phyloP scores from a whole-genome alignment of 2,329 filamentous ascomycete genomes.

The Clonostachys rosea region DNA sequence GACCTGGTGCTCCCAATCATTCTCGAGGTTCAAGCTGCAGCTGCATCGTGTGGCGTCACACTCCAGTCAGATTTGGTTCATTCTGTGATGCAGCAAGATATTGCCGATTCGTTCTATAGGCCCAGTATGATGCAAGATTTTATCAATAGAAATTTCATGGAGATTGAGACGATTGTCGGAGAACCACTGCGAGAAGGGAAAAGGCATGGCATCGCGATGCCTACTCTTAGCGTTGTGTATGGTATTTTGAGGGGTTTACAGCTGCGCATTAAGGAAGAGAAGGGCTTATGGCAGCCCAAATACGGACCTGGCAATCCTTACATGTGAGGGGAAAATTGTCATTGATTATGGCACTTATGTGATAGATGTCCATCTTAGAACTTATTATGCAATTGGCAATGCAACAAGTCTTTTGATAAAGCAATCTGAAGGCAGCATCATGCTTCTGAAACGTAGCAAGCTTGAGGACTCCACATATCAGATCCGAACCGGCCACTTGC shows the following conservation, averaged over 20 bases:
- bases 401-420: no score
- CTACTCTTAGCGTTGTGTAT: constrained; percentile 43
- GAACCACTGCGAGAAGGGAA: neutral
- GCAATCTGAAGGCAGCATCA: no score
- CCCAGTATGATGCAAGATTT: constrained; percentile 52
- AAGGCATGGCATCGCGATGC: constrained; percentile 33
- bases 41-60: constrained; percentile 30
- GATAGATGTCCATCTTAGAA: no score
- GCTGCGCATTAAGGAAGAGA: constrained; percentile 36
- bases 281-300: constrained; percentile 19
- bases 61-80: constrained; percentile 37
- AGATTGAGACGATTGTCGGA: constrained; percentile 14
- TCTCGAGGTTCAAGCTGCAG: constrained; percentile 43
- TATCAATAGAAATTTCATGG: constrained; percentile 32
- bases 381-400: no score
- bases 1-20: constrained; percentile 47
- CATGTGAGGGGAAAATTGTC: no score
- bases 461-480: no score
- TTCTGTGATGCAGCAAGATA: constrained; percentile 40
- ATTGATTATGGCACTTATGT: no score
- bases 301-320: constrained; percentile 10
- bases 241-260: constrained; percentile 41
- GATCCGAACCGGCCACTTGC: no score
- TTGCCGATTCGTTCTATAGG: constrained; percentile 38
- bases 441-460: no score